Evolutionary conservation across 1,284 basidiomycete genomes (phyloP), one percentile per base, ranked within the genome.

Genomic region (Apiotrichum mycotoxinovorans): DNA sequence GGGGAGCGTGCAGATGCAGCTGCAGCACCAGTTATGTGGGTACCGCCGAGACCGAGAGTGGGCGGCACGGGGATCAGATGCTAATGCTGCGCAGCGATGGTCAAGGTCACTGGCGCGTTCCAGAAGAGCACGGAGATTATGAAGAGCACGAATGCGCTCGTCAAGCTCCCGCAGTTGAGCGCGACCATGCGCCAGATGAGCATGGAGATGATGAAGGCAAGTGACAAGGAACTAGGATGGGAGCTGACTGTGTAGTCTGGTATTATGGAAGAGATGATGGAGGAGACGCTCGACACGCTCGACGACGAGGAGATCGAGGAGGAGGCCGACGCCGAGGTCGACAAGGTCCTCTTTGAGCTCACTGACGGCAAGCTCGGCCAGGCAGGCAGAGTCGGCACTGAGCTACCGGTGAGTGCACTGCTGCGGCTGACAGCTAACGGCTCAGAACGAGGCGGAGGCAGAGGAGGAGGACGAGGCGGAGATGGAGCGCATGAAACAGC

Each of bases 81-180:
- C 37, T 54, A 37, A 34, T 8, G 33, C 50, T 27, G 20, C 35
- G 33, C 52, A 98, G 96, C 96, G 0, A 92, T 98, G 88, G 80
- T 88, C 67, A 99, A 98, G 79, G 91, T 98, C 41, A 98, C 96
- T 3, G 96, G 96, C 10, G 86, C 91, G 23, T 81, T 99, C 66
- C 93, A 97, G 79, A 98, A 94, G 78, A 95, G 91, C 12, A 94
- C 95, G 1, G 95, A 98, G 78, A 98, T 98, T 63, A 98, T 99
- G 95, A 98, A 91, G 79, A 82, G 94, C 34, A 95, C 94, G 4
- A 98, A 97, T 77, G 81, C 87, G 47, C 83, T 98, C 45, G 82
- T 98, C 68, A 93, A 87, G 72, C 81, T 98, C 35, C 96, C 96
- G 18, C 91, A 98, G 74, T 85, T 98, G 53, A 89, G 86, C 73